phyloP scores from a whole-genome alignment of 1,284 basidiomycete genomes.

The Phylloporus gajari region DNA sequence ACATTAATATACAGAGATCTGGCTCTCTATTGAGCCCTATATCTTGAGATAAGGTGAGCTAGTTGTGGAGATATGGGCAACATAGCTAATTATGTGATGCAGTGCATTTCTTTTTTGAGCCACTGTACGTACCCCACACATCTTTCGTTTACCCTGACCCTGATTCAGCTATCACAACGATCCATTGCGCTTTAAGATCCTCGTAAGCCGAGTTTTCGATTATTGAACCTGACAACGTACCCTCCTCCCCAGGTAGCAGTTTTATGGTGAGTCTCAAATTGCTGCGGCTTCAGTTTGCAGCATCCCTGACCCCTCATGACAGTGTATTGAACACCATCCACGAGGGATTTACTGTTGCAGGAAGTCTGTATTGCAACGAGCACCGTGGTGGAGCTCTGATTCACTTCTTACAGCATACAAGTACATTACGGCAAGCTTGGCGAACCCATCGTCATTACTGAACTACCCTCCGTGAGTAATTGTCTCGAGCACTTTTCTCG shows the following conservation, averaged over 20 bases:
- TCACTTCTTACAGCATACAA: constrained; percentile 22
- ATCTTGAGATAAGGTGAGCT: no score
- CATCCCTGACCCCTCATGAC: not conserved
- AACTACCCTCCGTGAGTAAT: not conserved
- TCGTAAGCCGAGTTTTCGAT: constrained; percentile 19
- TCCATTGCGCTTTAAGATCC: constrained; percentile 5
- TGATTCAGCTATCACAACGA: constrained; percentile 25
- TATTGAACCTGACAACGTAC: not conserved
- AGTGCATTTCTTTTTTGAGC: no score
- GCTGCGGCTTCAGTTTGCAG: no score
- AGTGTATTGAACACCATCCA: constrained; percentile 23
- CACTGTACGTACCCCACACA: no score
- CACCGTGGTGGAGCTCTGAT: not conserved
- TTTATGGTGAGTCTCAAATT: constrained; percentile 10
- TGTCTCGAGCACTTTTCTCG: not conserved
- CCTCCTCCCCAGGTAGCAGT: constrained; percentile 8
- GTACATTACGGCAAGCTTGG: constrained; percentile 17
- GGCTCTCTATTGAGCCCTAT: no score
- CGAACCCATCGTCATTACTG: not conserved
- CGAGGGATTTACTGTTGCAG: constrained; percentile 7
- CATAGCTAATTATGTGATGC: no score
- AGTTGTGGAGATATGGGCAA: no score
- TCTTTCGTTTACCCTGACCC: not conserved
- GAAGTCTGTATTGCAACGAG: constrained; percentile 14
- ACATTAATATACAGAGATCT: no score